Base-by-base conservation (phyloP, 805 yeast species). In the Candida mattraensis region DNA sequence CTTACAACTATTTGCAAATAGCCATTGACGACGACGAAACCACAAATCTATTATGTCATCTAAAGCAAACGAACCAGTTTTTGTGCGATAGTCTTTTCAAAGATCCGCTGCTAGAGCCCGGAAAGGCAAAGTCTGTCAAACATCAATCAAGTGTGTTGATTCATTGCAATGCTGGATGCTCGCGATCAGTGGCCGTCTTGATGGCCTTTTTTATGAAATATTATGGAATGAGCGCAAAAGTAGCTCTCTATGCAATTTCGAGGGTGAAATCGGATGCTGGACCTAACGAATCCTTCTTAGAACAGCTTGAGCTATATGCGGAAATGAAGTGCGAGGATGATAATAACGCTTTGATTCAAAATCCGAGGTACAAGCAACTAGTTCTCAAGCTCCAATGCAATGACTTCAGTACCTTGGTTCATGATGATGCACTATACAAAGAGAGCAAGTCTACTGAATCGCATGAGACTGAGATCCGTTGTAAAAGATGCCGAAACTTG, bases 401-500 rank as follows among this genome's bases (percentile, higher is more conserved):
- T 8, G 58, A 59, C 37, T 30, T 28, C 12, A 22, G 18, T 27
- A 23, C 32, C 13, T 19, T 45, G 22, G 37, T 39, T 29, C 30
- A 44, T 21, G 37, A 39, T 30, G 49, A 49, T 33, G 39, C 40
- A 11, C 39, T 39, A 39, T 47, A 40, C 15, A 29, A 42, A 12
- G 37, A 37, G n/a, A 35, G 26, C 7, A 25, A 18, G 5, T 29
- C 24, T 14, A 23, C 14, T 16, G 15, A 19, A 4, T 31, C 32
- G n/a, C 33, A 33, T 9, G 14, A 18, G 21, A 25, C 34, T 18
- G 51, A 44, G 12, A 58, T 87, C 24, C 69, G 95, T 39, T 91
- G 99, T 64, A 86, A 83, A 48, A 77, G 78, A 56, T 91, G 99
- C 64, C 74, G 97, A 46, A 73, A 76, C 20, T 64, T 67, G 12